Evolutionary conservation across 1,139 yeast species (phyloP), one percentile per base, ranked within the genome.

Genomic region (Lodderomyces pseudojiufengensis): DNA sequence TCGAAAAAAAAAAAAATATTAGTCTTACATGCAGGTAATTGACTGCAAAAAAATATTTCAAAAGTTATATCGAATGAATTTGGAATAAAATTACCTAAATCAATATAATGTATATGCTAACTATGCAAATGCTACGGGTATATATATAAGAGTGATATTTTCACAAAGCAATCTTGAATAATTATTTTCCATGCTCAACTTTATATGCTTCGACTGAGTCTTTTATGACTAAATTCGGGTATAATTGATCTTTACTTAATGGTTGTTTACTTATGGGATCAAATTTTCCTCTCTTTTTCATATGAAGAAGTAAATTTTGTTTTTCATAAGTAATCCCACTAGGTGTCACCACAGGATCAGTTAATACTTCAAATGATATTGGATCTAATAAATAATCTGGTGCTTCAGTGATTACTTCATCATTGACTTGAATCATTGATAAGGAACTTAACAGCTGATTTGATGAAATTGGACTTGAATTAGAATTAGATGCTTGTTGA

Each of bases 251-350:
- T 30, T 60, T 61, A n/a, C 49, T 50, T 38, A 70, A 47, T 0
- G 62, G 61, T 36, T 57, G 54, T 35, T 75, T 59, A 5, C 59
- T 53, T 9, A 57, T 32, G 2, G 53, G 51, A 29, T 54, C 50
- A 23, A 31, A 43, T 22, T 42, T 42, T 6, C 55, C 49, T 39
- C 43, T 39, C 28, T 43, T 41, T 7, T 42, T 32, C 30, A 43
- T 33, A 35, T 51, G 46, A 32, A 31, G 32, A 2, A 45, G 12
- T 12, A 45, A 33, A 12, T 39, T 34, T 14, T 67, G 43, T 37
- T 64, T 58, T 43, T 73, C 78, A 47, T 67, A 73, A 2, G 76
- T 63, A 24, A 65, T 69, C 2, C 78, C 78, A 16, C 73, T 63
- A 9, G 73, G 74, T 10, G 73, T 59, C n/a, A 72, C 53, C 5